A percentile compares a stretch with the other conserved stretches of the same genome.
Evolutionary conservation across 176 grass and related monocot species (phyloP).

Genomic region (Phoenix dactylifera): DNA sequence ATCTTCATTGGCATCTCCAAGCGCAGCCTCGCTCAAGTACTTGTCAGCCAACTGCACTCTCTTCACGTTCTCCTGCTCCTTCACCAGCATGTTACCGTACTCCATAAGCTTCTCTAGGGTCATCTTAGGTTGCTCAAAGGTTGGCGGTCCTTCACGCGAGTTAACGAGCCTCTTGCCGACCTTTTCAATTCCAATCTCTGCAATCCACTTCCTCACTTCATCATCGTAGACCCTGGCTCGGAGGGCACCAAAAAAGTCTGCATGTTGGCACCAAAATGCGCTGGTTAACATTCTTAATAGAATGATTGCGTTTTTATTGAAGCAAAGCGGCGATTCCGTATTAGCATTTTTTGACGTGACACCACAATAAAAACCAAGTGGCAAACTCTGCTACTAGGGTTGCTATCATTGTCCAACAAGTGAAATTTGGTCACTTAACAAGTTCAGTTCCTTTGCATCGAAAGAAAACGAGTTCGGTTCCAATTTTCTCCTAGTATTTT

Average conservation of each 20-base stretch:
- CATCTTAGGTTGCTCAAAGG: constrained; percentile 17
- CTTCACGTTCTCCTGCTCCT: constrained; percentile 26
- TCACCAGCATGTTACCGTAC: constrained; percentile 15
- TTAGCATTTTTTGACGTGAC: too few species aligned
- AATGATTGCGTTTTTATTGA: too few species aligned
- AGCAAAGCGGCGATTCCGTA: too few species aligned
- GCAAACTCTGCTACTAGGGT: too few species aligned
- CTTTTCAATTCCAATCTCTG: neutral
- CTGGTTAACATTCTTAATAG: too few species aligned
- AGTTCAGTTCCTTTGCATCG: too few species aligned
- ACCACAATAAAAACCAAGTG: too few species aligned
- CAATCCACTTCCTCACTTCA: constrained; percentile 21
- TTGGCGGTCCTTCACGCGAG: constrained; percentile 6
- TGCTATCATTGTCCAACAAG: too few species aligned
- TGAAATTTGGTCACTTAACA: too few species aligned
- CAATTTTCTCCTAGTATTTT: too few species aligned
- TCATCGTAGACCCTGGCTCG: constrained; percentile 21
- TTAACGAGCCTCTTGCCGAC: constrained; percentile 16
- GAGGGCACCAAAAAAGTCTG: constrained; percentile 22
- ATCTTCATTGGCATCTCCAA: constrained; percentile 20
- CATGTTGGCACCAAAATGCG: too few species aligned
- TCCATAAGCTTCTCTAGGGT: constrained; percentile 8
- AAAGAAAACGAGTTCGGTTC: too few species aligned
- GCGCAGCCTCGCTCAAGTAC: constrained; percentile 20
- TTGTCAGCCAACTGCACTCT: constrained; percentile 22